Conservation (phyloP, 768 basidiomycete genomes). For the Tricholomella constricta region DNA sequence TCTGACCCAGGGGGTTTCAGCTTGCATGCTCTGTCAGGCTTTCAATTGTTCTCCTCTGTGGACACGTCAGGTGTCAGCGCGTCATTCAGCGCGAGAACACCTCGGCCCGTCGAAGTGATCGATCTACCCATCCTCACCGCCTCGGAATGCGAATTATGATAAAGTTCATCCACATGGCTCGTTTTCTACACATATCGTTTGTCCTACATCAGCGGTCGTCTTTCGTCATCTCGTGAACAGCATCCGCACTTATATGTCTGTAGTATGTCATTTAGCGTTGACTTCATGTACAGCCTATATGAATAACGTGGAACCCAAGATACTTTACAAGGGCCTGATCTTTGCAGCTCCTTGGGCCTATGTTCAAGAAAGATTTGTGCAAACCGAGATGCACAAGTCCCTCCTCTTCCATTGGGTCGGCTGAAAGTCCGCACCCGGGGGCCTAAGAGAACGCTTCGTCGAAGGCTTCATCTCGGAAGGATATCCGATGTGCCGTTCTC, state of each 20-base stretch:
- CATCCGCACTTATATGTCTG: neutral
- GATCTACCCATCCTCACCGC: neutral
- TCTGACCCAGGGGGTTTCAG: neutral
- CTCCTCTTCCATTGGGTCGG: neutral
- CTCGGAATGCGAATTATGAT: neutral
- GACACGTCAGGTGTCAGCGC: neutral
- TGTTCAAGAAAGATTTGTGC: neutral
- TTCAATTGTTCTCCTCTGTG: neutral
- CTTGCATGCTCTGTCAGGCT: neutral
- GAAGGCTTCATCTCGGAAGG: slow-evolving; percentile 2
- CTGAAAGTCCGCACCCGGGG: neutral
- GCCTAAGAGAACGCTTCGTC: neutral
- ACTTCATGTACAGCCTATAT: neutral
- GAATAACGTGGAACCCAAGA: neutral
- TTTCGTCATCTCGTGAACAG: neutral
- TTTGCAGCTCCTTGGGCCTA: neutral
- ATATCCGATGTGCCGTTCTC: neutral
- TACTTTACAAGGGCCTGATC: neutral
- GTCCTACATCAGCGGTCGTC: too few relatives aligned
- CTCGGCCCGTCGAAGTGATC: neutral
- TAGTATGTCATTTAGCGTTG: neutral
- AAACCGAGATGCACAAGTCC: neutral
- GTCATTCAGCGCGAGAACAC: too few relatives aligned
- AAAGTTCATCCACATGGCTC: neutral
- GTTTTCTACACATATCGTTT: neutral